Base-by-base conservation (phyloP, 2,329 filamentous ascomycete species). In the Apiospora sp. region DNA sequence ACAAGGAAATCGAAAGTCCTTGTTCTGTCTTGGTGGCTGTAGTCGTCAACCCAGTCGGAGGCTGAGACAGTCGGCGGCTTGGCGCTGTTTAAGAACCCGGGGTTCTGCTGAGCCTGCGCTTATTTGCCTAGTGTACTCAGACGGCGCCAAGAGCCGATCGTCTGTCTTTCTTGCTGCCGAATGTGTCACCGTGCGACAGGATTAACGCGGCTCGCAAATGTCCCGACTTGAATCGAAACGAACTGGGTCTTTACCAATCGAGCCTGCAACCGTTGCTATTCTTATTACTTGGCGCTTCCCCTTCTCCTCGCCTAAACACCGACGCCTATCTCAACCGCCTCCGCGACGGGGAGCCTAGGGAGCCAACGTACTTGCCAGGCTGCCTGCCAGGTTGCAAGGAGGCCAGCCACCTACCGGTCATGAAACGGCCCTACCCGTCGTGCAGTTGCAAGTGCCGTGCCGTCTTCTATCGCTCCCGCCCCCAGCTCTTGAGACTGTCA, bases 141-240 rank as follows among this genome's bases (percentile, higher is more conserved):
- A 64, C 58, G 41, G 22, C 19, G 58, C 58, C 58, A 64, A 64
- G 58, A 64, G 34, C 34, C 34, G 58, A 64, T 64, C 58, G 58
- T 41, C 34, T 19, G 12, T 64, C 58, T 41, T 41, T 41, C 10
- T 41, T 41, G 30, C 34, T 64, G 58, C 34, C 58, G 67, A 69
- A n/a, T 48, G 30, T 69, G 67, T 34, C 27, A 61, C 69, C 51
- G 41, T 71, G 70, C 51, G 61, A 71, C 70, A 51, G 24, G 54
- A 51, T 67, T 67, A 13, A 30, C 61, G 70, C 70, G 70, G 70
- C 70, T 71, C 24, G 46, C 48, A 14, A 46, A 22, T 41, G 37
- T 51, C 19, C 70, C 54, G 70, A 49, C 54, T 37, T 43, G 58
- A 41, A 37, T 71, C 67, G 70, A 71, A 71, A 71, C 70, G 49